Base-by-base conservation (phyloP, 208 protist species). In the Tetramitus jugosus region DNA sequence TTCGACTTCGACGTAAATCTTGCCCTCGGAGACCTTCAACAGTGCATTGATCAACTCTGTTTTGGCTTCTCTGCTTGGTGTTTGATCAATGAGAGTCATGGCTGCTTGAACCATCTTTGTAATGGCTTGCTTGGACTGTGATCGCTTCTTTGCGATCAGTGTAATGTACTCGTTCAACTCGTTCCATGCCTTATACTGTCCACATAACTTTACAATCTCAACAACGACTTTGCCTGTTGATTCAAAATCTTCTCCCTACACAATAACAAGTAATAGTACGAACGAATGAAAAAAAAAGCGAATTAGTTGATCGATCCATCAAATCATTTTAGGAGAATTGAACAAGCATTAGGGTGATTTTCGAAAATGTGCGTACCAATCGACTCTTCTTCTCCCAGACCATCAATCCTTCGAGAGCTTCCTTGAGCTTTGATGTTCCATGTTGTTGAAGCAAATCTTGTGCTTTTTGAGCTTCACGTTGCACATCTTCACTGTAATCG, bases 1-100 rank as follows among this genome's bases (percentile, higher is more conserved):
- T 29, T 76, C 69, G 7, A 60, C n/a, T 61, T 76, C 69, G 2
- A 76, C 69, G 42, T 39, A 76, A 29, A 76, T 76, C 33, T 76
- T 76, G 31, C 69, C 69, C 42, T 76, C 69, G 10, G 45, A 61
- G n/a, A 76, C 29, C 43, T 76, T n/a, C 29, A 29, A 14, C 14
- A 76, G 45, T 2, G 43, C 60, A 60, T 76, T 60, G 10, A 76
- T 60, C 4, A 76, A 20, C 43, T 56, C 69, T 31, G 42, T 39
- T 46, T 60, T 76, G 3, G 23, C 42, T 42, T 60, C 46, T 29
- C 43, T 43, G 14, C 8, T 43, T 26, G 42, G 45, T n/a, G 46
- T 76, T 42, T 2, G 33, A 42, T 76, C 69, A 40, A 76, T 60
- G 42, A 61, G 60, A 35, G 39, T 60, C 42, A 76, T 76, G 2